Evolutionary conservation across 164 flowering plant species (phyloP), one percentile per base, ranked within the genome.

Genomic region (Kalanchoe fedtschenkoi): DNA sequence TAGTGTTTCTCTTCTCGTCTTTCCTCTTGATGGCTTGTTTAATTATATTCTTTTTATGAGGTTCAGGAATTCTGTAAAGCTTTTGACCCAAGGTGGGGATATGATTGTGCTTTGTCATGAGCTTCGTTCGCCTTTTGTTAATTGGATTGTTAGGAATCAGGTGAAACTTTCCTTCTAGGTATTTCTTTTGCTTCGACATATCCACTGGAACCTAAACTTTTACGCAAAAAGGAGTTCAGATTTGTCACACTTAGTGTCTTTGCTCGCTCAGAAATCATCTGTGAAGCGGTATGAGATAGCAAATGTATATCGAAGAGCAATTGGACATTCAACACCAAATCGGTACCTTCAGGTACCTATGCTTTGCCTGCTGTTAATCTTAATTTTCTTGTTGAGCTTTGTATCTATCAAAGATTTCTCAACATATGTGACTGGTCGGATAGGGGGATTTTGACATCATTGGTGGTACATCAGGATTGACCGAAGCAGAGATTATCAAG

Each of bases 361-460:
- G 30, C 32, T 24, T 51, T 51, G 32, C 1, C 32, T 3, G 32
- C 11, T 11, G 7, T 26, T 21, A 10, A 51, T 51, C 13, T 26
- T 26, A 15, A n/a, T 10, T 26, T 26, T 51, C 33, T 7, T 44
- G 46, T 42, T 42, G 46, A 42, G 11, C 9, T 6, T 11, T 15
- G 65, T 46, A 46, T 42, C 55, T 34, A 41, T 17, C 16, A 10
- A 4, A 35, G 19, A 64, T 61, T 60, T 61, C 61, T 58, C 28
- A 33, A 33, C 61, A 34, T 26, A 58, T 10, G 41, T 58, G 61
- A 58, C 38, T 32, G 13, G 11, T 58, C 62, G 14, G 21, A 59
- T 74, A 93, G 98, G 98, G 87, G 43, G 98, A 93, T 69, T 89
- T 88, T 76, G 97, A 93, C 72, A 84, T 93, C 56, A 68, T 89